Base-by-base conservation (phyloP, 2,329 filamentous ascomycete species). In the Neobulgaria alba region DNA sequence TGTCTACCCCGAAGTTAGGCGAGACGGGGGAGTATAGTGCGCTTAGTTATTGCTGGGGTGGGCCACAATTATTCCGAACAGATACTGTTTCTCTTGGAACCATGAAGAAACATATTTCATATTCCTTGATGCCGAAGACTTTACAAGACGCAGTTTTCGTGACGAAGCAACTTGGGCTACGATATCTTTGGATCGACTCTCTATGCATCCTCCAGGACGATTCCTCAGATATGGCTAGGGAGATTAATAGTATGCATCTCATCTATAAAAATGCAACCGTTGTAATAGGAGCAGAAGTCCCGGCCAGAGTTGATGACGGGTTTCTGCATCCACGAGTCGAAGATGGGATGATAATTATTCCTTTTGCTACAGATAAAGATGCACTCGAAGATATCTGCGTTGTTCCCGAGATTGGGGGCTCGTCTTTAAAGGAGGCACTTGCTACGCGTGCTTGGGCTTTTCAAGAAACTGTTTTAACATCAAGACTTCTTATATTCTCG, bases 31-130 rank as follows among this genome's bases (percentile, higher is more conserved):
- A 26, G 12, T 45, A 45, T 39, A 32, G 32, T 12, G 43, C 43
- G 5, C 16, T 45, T 4, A 45, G 43, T 32, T 45, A 45, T 23
- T 41, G 43, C 20, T 45, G 43, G 38, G 38, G 43, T 4, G 31
- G 14, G 38, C n/a, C 23, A 8, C 21, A n/a, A n/a, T 23, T 23
- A 5, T 38, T 45, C 36, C 30, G 26, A 15, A 41, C 38, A 10
- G 32, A 16, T 15, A 14, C 26, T 14, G 12, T 17, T 9, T 38
- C 42, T 29, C 12, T 38, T n/a, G 10, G 8, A 21, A 10, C 31
- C 9, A 36, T 35, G 10, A 30, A 33, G 17, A 38, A 26, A 12
- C n/a, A 4, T 9, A 38, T 45, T 18, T 30, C 42, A 4, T 12
- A 40, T 17, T 20, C 23, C 3, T 12, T 38, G 5, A 16, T 45